Evolutionary conservation across 306 rosid genomes (phyloP), one percentile per base, ranked within the genome.

Genomic region (Astragalus membranaceus): DNA sequence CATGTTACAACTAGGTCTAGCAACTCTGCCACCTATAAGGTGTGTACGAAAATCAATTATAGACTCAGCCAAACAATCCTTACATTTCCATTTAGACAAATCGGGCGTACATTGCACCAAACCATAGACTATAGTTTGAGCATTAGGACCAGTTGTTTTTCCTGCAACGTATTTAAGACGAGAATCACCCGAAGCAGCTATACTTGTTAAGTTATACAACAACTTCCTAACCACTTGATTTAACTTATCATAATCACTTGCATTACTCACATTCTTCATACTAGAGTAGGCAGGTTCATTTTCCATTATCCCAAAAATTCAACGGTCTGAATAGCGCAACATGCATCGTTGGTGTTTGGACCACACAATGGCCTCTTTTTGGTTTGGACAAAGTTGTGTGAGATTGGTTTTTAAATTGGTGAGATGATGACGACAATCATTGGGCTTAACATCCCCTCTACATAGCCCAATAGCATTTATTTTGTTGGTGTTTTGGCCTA

Each of bases 331-430:
- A 76, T 75, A 86, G 10, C 72, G 79, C 7, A 86, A 26, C 78
- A 52, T 78, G 52, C 88, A 86, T 1, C 7, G 49, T 32, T 61
- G 62, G 41, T 15, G 3, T 2, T 67, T 69, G 44, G 50, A 61
- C 86, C 88, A 66, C 2, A 70, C 74, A 5, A 79, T 41, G 14
- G 87, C 86, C 54, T 77, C 85, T 15, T 78, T 86, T 47, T 63
- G 78, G 43, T 70, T 39, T 1, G 83, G 81, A 62, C 88, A 86
- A 10, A 8, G 11, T 35, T 47, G 6, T 1, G 61, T 42, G 46
- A 84, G 80, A 33, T 17, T 59, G 7, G 26, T 32, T 14, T 2
- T 42, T 0, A 86, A 59, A 11, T 61, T 46, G 11, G 29, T 8
- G 42, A 85, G 80, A 58, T 89, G 85, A 7, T 39, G 15, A 2